A percentile compares a stretch with the other conserved stretches of the same genome.
phyloP scores from a whole-genome alignment of 768 basidiomycete genomes.

The Trametes coccinea region DNA sequence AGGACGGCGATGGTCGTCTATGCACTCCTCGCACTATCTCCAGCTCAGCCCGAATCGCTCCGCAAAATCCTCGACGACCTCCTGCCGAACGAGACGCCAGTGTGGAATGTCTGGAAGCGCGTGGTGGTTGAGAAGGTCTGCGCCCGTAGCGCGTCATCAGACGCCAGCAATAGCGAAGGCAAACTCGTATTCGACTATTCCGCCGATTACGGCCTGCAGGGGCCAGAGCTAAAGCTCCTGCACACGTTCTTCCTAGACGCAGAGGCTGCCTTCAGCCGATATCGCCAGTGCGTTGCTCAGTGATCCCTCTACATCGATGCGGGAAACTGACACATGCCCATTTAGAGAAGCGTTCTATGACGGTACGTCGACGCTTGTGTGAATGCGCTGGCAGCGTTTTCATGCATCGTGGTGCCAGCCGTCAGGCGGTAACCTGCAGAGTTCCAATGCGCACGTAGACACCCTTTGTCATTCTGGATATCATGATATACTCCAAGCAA shows the following conservation, averaged over 20 bases:
- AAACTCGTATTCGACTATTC: background rate
- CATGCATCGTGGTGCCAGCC: no score
- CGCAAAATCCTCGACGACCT: slow-evolving; percentile 8
- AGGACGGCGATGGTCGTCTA: slow-evolving; percentile 9
- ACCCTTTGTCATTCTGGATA: no score
- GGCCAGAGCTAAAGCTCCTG: background rate
- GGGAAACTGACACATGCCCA: background rate
- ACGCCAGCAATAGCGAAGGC: background rate
- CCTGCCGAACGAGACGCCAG: slow-evolving; percentile 4
- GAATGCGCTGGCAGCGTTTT: background rate
- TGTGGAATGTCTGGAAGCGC: slow-evolving; percentile 5
- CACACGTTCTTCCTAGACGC: slow-evolving; percentile 2
- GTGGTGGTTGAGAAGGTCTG: slow-evolving; percentile 2
- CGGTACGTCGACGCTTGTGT: background rate
- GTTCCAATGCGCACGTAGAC: no score
- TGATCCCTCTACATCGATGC: background rate
- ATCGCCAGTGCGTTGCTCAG: background rate
- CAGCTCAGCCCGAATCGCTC: background rate
- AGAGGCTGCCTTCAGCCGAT: background rate
- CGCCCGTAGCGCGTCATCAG: background rate
- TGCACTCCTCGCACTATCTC: slow-evolving; percentile 6
- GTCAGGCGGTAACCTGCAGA: no score
- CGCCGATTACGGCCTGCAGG: background rate
- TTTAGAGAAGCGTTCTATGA: background rate
- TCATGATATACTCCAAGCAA: no score